phyloP scores from a whole-genome alignment of 352 stramenopile species.

The Phytophthora fragariaefolia region DNA sequence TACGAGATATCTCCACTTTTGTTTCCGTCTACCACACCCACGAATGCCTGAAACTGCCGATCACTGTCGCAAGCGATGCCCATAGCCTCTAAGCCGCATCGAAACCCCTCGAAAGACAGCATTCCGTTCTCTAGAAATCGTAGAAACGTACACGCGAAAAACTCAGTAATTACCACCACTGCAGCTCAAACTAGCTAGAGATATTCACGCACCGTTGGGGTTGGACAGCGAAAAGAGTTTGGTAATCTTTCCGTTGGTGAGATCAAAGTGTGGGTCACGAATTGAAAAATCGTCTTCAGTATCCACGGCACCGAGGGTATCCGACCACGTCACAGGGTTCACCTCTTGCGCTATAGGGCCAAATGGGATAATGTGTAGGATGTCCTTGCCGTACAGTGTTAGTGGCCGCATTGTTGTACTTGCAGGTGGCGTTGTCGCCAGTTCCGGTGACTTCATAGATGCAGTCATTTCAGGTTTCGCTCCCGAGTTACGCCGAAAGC shows the following conservation, averaged over 20 bases:
- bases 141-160: not conserved
- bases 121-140: constrained; percentile 43
- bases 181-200: constrained; percentile 22
- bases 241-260: constrained; percentile 36
- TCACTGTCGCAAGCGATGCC: constrained; percentile 71
- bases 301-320: constrained; percentile 26
- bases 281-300: constrained; percentile 34
- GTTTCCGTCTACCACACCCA: constrained; percentile 80
- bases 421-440: constrained; percentile 15
- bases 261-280: constrained; percentile 36
- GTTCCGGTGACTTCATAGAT: constrained; percentile 13
- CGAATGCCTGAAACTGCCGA: constrained; percentile 69
- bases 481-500: constrained; percentile 26
- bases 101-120: constrained; percentile 75
- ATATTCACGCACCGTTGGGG: constrained; percentile 45
- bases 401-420: constrained; percentile 27
- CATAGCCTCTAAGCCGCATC: constrained; percentile 70
- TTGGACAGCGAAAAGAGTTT: constrained; percentile 67
- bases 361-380: constrained; percentile 54
- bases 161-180: not conserved
- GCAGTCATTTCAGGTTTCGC: constrained; percentile 13
- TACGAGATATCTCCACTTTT: constrained; percentile 81
- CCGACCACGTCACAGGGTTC: constrained; percentile 31
- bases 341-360: constrained; percentile 61
- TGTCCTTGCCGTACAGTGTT: constrained; percentile 69